Evolutionary conservation across 371 early-diverging fungal genomes (phyloP).

Genomic region (Apophysomyces sp.): DNA sequence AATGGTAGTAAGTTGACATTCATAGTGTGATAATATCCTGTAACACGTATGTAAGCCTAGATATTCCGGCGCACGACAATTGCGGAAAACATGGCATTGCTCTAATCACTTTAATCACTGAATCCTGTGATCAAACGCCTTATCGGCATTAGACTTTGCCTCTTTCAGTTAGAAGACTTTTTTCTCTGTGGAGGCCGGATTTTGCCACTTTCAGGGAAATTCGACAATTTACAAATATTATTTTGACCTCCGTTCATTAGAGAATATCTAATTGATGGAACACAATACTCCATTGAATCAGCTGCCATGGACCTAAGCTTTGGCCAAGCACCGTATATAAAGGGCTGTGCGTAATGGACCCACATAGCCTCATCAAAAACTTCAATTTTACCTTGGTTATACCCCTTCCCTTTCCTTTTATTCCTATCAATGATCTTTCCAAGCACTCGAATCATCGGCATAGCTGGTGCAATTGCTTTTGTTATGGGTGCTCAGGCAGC

Average conservation of each 20-base stretch:
- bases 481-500: slow-evolving; percentile 15
- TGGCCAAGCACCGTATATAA: background rate
- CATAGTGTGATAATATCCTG: background rate
- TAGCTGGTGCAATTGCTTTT: background rate
- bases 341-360: background rate
- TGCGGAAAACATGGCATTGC: background rate
- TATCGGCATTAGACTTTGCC: background rate
- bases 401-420: slow-evolving; percentile 3
- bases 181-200: background rate
- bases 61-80: background rate
- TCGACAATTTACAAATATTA: background rate
- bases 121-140: background rate
- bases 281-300: background rate
- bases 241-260: background rate
- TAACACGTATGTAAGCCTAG: background rate
- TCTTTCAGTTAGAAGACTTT: background rate
- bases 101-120: too few relatives aligned
- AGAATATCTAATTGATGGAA: background rate
- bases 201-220: background rate
- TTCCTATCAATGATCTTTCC: background rate
- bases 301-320: background rate
- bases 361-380: background rate
- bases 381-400: background rate
- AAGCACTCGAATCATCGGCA: background rate
- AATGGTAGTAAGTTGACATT: background rate